Base-by-base conservation (phyloP, 2,329 filamentous ascomycete genomes). In the Leptographium flavum region DNA sequence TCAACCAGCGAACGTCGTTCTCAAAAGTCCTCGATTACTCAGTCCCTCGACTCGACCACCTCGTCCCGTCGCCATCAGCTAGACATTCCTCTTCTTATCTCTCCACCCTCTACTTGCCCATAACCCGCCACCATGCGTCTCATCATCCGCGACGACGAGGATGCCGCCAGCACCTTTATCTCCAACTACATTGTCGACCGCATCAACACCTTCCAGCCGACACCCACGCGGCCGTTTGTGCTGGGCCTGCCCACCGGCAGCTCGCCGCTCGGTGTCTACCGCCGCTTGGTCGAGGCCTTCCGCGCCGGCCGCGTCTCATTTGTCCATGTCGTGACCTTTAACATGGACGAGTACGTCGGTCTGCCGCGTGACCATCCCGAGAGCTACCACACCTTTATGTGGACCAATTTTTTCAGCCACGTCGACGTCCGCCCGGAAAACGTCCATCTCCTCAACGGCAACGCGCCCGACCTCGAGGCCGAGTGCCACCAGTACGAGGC, bases 351-450 rank as follows among this genome's bases (percentile, higher is more conserved):
- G 63, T 87, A 87, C 57, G 79, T 87, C 50, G 79, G 76, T 40
- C 71, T 87, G 42, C 76, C 82, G 19, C 73, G 79, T 51, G 78
- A 83, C 54, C 83, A 87, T 60, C 80, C 82, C 4, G 78, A 86
- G 58, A 82, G 76, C 58, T 87, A 87, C 62, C 82, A 87, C 66
- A 79, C 76, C 55, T 88, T 86, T 67, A 87, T 87, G 83, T 86
- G 83, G 70, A 79, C 77, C 63, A 72, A 87, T 63, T 83, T 87
- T 65, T 87, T 88, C 66, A 79, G 77, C 37, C 81, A 70, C 51
- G 74, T 87, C 53, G 78, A 87, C 58, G 76, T 87, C 49, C 69
- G 73, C 45, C 81, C 82, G 1, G 67, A 70, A 50, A 84, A 69
- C 49, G 76, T 86, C 52, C 76, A 87, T 58, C 82, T 87, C 55